Percentiles rank a stretch among this genome's conserved stretches.
Evolutionary conservation across 2,329 filamentous ascomycete species (phyloP).

Genomic region (Karstenula rhodostoma): DNA sequence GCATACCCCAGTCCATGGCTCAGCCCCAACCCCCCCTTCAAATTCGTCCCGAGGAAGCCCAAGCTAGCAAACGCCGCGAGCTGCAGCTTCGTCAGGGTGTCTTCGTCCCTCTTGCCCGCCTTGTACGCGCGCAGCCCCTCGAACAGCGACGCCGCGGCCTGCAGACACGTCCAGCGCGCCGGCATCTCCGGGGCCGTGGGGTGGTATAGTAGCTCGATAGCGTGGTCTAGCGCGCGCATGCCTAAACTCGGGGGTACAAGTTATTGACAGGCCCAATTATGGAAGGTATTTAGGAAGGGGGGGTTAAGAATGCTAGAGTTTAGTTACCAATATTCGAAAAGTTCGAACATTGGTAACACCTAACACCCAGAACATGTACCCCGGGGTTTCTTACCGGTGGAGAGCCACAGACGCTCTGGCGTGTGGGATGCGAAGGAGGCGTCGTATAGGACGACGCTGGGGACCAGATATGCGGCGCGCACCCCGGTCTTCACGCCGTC

Average conservation of each 20-base stretch:
- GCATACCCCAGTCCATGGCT: constrained; percentile 60
- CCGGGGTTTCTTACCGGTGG: too few relatives aligned
- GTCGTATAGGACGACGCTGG: constrained; percentile 63
- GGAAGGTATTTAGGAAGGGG: too few relatives aligned
- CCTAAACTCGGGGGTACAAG: too few relatives aligned
- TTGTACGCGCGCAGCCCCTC: constrained; percentile 58
- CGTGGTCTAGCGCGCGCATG: constrained; percentile 64
- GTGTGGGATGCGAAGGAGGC: constrained; percentile 60
- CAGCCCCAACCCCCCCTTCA: constrained; percentile 61
- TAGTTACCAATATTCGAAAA: too few relatives aligned
- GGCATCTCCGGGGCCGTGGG: constrained; percentile 61
- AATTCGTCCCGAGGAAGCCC: constrained; percentile 60
- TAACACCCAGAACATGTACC: too few relatives aligned
- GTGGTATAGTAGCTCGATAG: constrained; percentile 63
- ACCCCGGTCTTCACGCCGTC: constrained; percentile 61
- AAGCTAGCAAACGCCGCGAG: constrained; percentile 62
- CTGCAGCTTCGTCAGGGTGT: constrained; percentile 60
- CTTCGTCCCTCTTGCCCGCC: constrained; percentile 54
- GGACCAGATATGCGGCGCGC: constrained; percentile 52
- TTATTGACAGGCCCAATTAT: too few relatives aligned
- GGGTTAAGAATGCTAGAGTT: too few relatives aligned
- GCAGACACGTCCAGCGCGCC: constrained; percentile 54
- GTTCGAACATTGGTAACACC: too few relatives aligned
- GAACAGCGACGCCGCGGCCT: constrained; percentile 58
- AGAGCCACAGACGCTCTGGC: constrained; percentile 58